Base-by-base conservation (phyloP, 1,284 basidiomycete genomes). In the Pseudozyma hubeiensis region DNA sequence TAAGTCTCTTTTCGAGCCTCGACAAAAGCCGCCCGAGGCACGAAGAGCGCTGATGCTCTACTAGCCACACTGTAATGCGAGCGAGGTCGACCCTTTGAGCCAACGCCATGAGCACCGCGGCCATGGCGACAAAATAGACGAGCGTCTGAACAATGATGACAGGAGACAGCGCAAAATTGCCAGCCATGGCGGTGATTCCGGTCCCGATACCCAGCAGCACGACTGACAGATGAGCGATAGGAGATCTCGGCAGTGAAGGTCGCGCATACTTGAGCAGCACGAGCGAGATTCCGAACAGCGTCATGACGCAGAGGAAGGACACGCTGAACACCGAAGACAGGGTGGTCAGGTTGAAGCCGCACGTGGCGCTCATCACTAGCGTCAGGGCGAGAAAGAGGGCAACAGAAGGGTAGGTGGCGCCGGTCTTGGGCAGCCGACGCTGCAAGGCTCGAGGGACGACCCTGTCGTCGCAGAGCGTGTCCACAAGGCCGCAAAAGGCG, bases 241-340 rank as follows among this genome's bases (percentile, higher is more conserved):
- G 7, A 5, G 81, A 64, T 29, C 90, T 86, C 3, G 86, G 87
- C 9, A 92, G 81, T 43, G 88, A 86, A 4, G 89, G 88, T 4
- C 90, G 87, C 58, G 89, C 90, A 84, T 90, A 90, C 64, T 88
- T 89, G 40, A 92, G 85, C 6, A 91, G 65, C 5, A 91, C 76
- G 11, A 89, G 85, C 1, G 89, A 88, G 16, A 90, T 40, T 0
- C 90, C 90, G 71, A 91, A 91, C 24, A 91, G 81, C 1, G 86
- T 80, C 89, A 90, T 90, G 46, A 90, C 88, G 7, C 87, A 85
- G 16, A 91, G 85, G 89, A 90, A 91, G 4, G 88, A 88, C 11
- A 91, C 82, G 62, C 84, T 81, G 39, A 80, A 79, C 33, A 79
- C 60, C 29, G 61, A 65, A 8, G 75, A 72, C 11, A 75, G 72